A percentile compares a stretch with the other conserved stretches of the same genome.
phyloP scores from a whole-genome alignment of 805 yeast species.

The Starmerella apicola region DNA sequence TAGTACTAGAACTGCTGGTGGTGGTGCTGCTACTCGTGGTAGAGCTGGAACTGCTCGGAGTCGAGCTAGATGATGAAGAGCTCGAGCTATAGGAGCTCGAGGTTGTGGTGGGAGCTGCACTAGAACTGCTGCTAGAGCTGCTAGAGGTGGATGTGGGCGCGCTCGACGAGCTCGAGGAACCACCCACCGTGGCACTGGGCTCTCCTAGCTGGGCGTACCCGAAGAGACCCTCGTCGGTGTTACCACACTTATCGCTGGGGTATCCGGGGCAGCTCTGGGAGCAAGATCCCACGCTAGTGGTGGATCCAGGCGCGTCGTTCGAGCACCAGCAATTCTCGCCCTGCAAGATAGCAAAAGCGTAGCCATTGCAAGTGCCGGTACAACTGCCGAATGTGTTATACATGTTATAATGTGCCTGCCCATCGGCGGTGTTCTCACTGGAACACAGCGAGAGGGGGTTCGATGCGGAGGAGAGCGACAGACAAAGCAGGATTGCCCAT shows the following conservation, averaged over 20 bases:
- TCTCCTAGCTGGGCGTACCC: constrained; percentile 39
- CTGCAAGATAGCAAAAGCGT: constrained; percentile 42
- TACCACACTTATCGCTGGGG: constrained; percentile 35
- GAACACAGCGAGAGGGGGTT: constrained; percentile 29
- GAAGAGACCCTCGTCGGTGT: constrained; percentile 32
- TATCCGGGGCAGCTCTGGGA: constrained; percentile 35
- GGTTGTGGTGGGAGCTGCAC: constrained; percentile 1
- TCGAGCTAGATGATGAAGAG: constrained; percentile 1
- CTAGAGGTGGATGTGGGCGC: constrained; percentile 13
- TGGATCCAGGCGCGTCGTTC: constrained; percentile 35
- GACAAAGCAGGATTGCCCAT: constrained; percentile 2
- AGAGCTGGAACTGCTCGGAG: constrained; percentile 1
- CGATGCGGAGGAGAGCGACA: neutral
- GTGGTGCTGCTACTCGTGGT: constrained; percentile 1
- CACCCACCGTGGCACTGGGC: constrained; percentile 26
- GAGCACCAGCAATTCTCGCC: constrained; percentile 52
- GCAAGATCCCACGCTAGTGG: constrained; percentile 29
- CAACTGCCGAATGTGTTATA: constrained; percentile 44
- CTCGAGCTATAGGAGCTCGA: constrained; percentile 10
- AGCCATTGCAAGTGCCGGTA: constrained; percentile 35
- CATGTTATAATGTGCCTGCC: constrained; percentile 14
- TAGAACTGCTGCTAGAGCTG: constrained; percentile 10
- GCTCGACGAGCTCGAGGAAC: constrained; percentile 9
- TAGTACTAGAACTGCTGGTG: neutral
- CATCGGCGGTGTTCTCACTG: constrained; percentile 31